phyloP scores from a whole-genome alignment of 495 filamentous ascomycete species.

The Neurospora intermedia region DNA sequence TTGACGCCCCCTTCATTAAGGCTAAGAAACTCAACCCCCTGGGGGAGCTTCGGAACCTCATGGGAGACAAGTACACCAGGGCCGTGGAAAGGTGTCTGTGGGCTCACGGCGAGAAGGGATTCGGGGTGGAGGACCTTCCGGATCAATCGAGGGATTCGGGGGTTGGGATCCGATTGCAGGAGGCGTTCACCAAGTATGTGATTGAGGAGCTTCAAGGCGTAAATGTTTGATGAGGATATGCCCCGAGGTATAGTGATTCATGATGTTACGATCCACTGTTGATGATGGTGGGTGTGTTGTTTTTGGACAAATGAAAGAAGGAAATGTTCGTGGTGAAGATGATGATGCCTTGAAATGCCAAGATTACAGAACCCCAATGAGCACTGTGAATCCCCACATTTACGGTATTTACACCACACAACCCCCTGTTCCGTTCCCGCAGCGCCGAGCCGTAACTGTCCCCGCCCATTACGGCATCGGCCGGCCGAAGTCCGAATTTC shows the following conservation, averaged over 20 bases:
- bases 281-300: background rate
- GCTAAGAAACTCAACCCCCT: slow-evolving; percentile 11
- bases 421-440: background rate
- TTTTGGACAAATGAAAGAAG: background rate
- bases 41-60: slow-evolving; percentile 12
- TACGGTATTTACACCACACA: background rate
- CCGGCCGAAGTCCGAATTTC: background rate
- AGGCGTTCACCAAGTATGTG: slow-evolving; percentile 20
- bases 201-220: slow-evolving; percentile 16
- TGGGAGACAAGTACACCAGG: slow-evolving; percentile 16
- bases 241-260: background rate
- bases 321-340: background rate
- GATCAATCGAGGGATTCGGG: slow-evolving; percentile 17
- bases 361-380: background rate
- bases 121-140: slow-evolving; percentile 14
- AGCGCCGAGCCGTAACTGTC: background rate
- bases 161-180: slow-evolving; percentile 15
- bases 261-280: background rate
- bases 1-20: slow-evolving; percentile 2
- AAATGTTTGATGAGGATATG: slow-evolving; percentile 4
- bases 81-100: slow-evolving; percentile 20
- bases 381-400: background rate
- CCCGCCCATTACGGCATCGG: background rate
- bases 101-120: slow-evolving; percentile 22
- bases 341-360: background rate